Evolutionary conservation across 257 asterid genomes (phyloP), one percentile per base, ranked within the genome.

Genomic region (Linaria vulgaris): DNA sequence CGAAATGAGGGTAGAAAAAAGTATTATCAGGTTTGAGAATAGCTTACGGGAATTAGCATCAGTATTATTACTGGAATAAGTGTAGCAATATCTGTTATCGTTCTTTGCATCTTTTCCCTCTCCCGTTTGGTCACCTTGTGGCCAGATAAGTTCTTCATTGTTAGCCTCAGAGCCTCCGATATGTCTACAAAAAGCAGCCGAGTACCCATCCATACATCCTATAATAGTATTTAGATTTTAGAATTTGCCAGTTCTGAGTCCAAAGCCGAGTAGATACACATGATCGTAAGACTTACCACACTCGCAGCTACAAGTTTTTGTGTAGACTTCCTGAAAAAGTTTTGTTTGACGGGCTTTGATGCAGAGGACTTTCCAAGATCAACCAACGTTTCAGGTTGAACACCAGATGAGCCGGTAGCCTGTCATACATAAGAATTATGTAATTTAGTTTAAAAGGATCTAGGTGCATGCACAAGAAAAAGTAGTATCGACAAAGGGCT

Each of bases 121-220:
- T 86, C 85, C 80, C 94, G 78, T 39, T 73, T 64, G 0, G 97
- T 89, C 54, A 74, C 64, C 72, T 56, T 69, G 57, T 59, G 77
- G 74, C 92, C 88, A 24, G 69, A 70, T 24, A 81, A 51, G 64
- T 59, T 78, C 81, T 86, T 82, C 71, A 43, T 41, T 12, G 78
- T 49, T 38, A 84, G 74, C 69, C 73, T 66, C 60, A 72, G 31
- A 16, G 79, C 68, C 22, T 79, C 78, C 10, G 74, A 55, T 20
- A 83, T 65, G 72, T 89, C 97, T 15, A 82, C 70, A 21, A 72
- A 79, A 54, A 89, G 87, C 67, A 86, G 67, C 61, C 75, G 87
- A 41, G 94, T 84, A 9, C 97, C 97, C 85, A 87, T 86, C 95
- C 86, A 86, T 5, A 76, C 66, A 69, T 85, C 83, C 97, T 89